phyloP scores from a whole-genome alignment of 805 yeast species.

The Myxozyma sirexii region DNA sequence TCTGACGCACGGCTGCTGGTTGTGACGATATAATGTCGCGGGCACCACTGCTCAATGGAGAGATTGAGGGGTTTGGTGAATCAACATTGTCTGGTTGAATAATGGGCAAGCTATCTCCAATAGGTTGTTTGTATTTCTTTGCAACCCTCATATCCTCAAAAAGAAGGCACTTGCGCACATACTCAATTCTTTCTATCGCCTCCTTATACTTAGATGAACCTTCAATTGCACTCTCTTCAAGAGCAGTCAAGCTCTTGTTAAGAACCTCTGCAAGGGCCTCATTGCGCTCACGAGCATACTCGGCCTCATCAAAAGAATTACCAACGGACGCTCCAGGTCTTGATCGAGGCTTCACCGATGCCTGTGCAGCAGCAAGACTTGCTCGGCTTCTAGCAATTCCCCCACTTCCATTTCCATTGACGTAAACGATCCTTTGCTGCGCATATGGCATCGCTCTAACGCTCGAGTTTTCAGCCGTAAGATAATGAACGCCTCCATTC shows the following conservation, averaged over 20 bases:
- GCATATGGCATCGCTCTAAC: not conserved
- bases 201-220: not conserved
- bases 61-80: not conserved
- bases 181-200: constrained; percentile 25
- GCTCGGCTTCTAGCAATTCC: not conserved
- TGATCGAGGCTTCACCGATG: not conserved
- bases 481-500: constrained; percentile 20
- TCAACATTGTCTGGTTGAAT: not conserved
- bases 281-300: constrained; percentile 22
- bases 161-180: constrained; percentile 23
- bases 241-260: constrained; percentile 10
- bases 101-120: not conserved
- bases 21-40: not conserved
- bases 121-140: constrained; percentile 11
- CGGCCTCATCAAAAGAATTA: constrained; percentile 23
- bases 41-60: not conserved
- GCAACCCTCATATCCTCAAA: constrained; percentile 26
- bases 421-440: not conserved
- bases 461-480: constrained; percentile 18
- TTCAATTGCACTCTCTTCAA: not conserved
- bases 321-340: constrained; percentile 1
- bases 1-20: not conserved
- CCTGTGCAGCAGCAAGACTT: not conserved
- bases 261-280: constrained; percentile 23
- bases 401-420: not conserved